Base-by-base conservation (phyloP, 371 early-diverging fungal species). In the Parasitella parasitica region DNA sequence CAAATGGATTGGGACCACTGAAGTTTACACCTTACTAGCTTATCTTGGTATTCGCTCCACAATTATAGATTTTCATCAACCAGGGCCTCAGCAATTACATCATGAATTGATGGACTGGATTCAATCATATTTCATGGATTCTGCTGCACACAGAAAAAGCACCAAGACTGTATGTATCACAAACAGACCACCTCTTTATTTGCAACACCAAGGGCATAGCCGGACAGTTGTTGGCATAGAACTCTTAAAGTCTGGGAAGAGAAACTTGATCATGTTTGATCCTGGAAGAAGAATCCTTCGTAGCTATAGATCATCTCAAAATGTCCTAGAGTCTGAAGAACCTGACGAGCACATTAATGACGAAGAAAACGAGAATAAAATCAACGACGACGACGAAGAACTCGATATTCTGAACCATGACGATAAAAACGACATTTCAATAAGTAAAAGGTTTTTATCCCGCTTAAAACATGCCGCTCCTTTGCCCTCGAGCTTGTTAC, bases 1-100 rank as follows among this genome's bases (percentile, higher is more conserved):
- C 12, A 91, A 89, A 67, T 91, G 92, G 92, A 91, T 93, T 65
- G 93, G 93, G 0, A 83, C 91, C 0, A 88, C 90, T 1, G 93
- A 93, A 59, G 86, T 86, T 0, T 89, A 86, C 67, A 78, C 83
- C 1, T 74, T 90, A 16, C 65, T 92, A 27, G 76, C 77, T 3
- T 88, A 85, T 22, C 64, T 89, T 1, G 89, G 89, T 11, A 71
- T 90, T 30, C 82, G 81, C 0, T 76, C 83, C 6, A 82, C 76
- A 6, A 80, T 91, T 24, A 76, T 87, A 28, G 91, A 91, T 39
- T 91, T 92, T 54, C 89, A 88, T 61, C 71, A 69, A 15, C 83
- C 86, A n/a, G 89, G 88, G 0, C 78, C 84, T 1, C 66, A 81
- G 20, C 69, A 79, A 13, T 60, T 80, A 11, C 91, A 90, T 52